Conservation (phyloP, 305 asterid genomes). For the Solanum chacoense region DNA sequence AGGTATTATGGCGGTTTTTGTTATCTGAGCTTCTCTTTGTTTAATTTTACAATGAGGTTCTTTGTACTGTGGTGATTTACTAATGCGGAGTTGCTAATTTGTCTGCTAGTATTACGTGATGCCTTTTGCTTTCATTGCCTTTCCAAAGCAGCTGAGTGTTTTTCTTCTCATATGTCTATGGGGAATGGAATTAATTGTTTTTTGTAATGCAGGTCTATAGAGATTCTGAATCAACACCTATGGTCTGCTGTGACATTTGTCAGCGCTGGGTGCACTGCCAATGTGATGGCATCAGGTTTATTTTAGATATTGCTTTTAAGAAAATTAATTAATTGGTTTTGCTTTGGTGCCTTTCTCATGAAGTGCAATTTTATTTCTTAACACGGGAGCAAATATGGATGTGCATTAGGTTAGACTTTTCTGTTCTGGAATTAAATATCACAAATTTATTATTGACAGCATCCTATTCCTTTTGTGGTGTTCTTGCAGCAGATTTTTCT, state of each 20-base stretch:
- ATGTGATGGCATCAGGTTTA: conserved; percentile 93
- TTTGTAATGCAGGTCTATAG: conserved; percentile 66
- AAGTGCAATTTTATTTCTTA: not conserved
- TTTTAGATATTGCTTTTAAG: conserved; percentile 3
- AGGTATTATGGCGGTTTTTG: not conserved
- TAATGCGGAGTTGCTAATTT: not conserved
- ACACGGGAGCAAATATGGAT: not conserved
- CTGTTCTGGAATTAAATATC: not conserved
- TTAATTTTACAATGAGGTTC: not conserved
- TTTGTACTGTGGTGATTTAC: not conserved
- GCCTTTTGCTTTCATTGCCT: not conserved
- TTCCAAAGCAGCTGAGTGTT: not conserved
- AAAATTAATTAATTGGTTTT: not conserved
- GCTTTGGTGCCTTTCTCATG: not conserved
- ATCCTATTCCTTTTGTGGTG: not conserved
- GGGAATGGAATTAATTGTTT: not conserved
- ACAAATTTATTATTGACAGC: not conserved
- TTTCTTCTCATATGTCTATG: not conserved
- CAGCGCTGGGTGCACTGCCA: conserved; percentile 99
- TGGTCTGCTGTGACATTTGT: conserved; percentile 98
- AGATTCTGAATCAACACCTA: conserved; percentile 98
- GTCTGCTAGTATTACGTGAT: not conserved
- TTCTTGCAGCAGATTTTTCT: not conserved
- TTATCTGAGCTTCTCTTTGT: not conserved
- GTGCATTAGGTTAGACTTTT: not conserved